Percentiles rank a stretch among this genome's conserved stretches.
Conservation (phyloP, 148 eudicot species). For the Rhododendron mucronatum region DNA sequence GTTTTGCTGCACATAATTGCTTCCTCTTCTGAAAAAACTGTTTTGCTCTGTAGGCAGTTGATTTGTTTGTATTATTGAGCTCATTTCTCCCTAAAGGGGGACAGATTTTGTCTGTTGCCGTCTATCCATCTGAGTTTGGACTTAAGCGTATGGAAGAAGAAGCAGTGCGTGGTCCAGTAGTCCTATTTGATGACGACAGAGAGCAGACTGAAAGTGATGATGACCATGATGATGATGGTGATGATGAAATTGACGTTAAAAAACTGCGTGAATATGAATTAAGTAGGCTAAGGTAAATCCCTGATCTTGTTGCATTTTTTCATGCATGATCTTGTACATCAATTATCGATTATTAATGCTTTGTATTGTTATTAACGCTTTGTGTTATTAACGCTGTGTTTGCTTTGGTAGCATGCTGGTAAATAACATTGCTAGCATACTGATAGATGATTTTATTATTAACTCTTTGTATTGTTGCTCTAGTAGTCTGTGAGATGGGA, state of each 20-base stretch:
- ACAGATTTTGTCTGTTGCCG: conserved; percentile 64
- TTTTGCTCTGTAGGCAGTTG: conserved; percentile 59
- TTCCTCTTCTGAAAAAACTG: neutral
- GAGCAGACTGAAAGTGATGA: conserved; percentile 28
- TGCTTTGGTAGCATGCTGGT: neutral
- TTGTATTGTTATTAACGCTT: neutral
- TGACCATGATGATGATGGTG: conserved; percentile 21
- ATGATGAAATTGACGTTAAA: conserved; percentile 51
- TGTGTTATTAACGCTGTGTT: too few species aligned
- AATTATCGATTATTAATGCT: neutral
- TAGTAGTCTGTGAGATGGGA: neutral
- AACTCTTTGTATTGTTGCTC: neutral
- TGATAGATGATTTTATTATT: neutral
- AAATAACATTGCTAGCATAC: too few species aligned
- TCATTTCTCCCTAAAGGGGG: conserved; percentile 85
- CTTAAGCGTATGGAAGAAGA: conserved; percentile 93
- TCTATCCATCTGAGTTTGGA: conserved; percentile 98
- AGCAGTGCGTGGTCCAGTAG: conserved; percentile 85
- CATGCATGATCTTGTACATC: neutral
- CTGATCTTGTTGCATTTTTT: neutral
- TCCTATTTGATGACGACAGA: conserved; percentile 60
- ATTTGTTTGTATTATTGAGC: conserved; percentile 65
- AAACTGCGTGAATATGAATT: conserved; percentile 90
- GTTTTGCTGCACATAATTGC: neutral
- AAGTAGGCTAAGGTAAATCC: conserved; percentile 71